Base-by-base conservation (phyloP, 225 moss, liverwort and hornwort species). In the Bryoerythrophyllum caledonicum region DNA sequence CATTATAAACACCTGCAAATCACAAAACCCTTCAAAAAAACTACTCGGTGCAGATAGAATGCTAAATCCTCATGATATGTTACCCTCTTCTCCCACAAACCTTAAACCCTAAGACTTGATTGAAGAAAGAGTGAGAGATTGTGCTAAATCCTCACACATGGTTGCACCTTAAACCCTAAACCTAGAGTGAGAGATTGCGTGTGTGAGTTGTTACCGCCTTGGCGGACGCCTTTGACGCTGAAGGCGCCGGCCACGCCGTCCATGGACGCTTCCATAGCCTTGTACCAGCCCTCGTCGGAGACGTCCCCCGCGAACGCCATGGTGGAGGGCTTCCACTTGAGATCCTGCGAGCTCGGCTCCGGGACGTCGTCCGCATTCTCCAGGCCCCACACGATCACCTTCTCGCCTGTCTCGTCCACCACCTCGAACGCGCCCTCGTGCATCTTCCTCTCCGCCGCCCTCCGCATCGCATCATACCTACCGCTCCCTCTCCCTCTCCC, bases 301-400 rank as follows among this genome's bases (percentile, higher is more conserved):
- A 89, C 85, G 70, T 95, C 97, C 28, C 97, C 97, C 4, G 93
- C 86, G 32, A 87, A 10, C 26, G 89, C 93, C 77, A 84, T 62
- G 10, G 85, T 90, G 3, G 90, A 55, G 27, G 89, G 81, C 38
- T 83, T 90, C 97, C 97, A 99, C 37, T 85, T 84, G 84, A 99
- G 78, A 26, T 99, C 93, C n/a, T 85, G 79, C 27, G 80, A 65
- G 23, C 87, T 89, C 2, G 95, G 97, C 57, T 77, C 67, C 1
- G 95, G 97, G 58, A 82, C 32, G 51, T 75, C 79, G 11, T 90
- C 91, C 13, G 80, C 70, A 37, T 78, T 89, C 72, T 99, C 97
- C 8, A 93, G 84, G 38, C 93, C 97, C 97, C 94, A 99, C 8
- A 99, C 97, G 4, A 99, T 75, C 48, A 94, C 94, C 65, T 81